Conservation (phyloP, 345 rosid species). For the Linum usitatissimum region DNA sequence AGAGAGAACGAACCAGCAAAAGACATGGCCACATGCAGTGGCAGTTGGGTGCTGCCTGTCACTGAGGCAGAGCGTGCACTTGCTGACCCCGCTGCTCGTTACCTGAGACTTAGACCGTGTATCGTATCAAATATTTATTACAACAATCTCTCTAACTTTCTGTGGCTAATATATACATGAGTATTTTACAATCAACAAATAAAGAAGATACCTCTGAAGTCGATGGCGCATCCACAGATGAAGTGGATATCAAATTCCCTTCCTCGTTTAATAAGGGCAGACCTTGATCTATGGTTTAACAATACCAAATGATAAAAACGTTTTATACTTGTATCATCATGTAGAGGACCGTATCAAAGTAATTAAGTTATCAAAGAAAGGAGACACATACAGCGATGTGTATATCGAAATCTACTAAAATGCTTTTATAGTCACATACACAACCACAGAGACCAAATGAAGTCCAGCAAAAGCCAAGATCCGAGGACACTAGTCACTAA, state of each 20-base stretch:
- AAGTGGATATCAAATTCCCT: slow-evolving; percentile 47
- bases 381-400: no score
- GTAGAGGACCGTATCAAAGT: no score
- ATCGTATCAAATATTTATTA: no score
- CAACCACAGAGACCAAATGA: no score
- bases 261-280: slow-evolving; percentile 85
- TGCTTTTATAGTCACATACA: no score
- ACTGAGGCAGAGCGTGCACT: slow-evolving; percentile 86
- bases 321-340: no score
- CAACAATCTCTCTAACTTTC: not conserved
- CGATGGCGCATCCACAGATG: slow-evolving; percentile 40
- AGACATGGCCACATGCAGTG: slow-evolving; percentile 87
- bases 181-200: not conserved
- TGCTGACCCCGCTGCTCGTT: slow-evolving; percentile 30
- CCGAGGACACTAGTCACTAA: no score
- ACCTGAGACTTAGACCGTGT: slow-evolving; percentile 19
- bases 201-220: slow-evolving; percentile 49
- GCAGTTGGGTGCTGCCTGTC: slow-evolving; percentile 77
- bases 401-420: no score
- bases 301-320: no score
- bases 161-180: no score
- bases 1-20: slow-evolving; percentile 60
- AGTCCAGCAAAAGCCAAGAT: no score
- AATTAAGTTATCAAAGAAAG: no score
- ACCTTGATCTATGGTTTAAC: slow-evolving; percentile 44